Percentiles rank a stretch among this genome's conserved stretches.
phyloP scores from a whole-genome alignment of 345 rosid species.

The Gynandropsis gynandra region DNA sequence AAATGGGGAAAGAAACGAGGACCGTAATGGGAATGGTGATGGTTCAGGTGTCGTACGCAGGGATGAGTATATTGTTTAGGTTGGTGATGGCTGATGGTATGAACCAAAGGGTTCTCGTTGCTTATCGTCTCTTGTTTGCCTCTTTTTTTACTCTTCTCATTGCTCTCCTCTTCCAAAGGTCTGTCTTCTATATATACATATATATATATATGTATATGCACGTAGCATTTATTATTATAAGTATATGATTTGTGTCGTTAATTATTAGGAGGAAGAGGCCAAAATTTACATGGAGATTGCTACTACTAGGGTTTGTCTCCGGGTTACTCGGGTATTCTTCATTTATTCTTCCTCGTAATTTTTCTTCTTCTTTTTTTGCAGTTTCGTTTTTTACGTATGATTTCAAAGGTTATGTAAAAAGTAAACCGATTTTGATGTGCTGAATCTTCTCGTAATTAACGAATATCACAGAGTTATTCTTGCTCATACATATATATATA shows the following conservation, averaged over 20 bases:
- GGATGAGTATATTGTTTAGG: conserved; percentile 31
- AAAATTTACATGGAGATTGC: conserved; percentile 38
- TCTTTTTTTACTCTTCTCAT: conserved; percentile 28
- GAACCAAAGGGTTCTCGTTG: conserved; percentile 29
- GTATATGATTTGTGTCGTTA: neutral
- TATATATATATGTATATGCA: neutral
- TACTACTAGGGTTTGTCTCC: conserved; percentile 38
- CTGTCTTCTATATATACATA: neutral
- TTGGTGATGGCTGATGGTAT: conserved; percentile 32
- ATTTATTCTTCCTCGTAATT: neutral
- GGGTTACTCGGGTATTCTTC: conserved; percentile 40
- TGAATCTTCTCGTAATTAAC: too few species aligned
- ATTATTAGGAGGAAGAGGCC: conserved; percentile 38
- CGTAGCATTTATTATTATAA: too few species aligned
- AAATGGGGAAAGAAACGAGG: conserved; percentile 24
- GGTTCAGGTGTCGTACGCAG: conserved; percentile 30
- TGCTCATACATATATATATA: too few species aligned
- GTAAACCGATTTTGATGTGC: too few species aligned
- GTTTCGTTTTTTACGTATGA: neutral
- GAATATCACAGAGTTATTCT: too few species aligned
- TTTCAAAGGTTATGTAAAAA: too few species aligned
- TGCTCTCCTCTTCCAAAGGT: conserved; percentile 38
- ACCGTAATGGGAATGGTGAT: conserved; percentile 28
- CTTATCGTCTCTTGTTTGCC: conserved; percentile 36
- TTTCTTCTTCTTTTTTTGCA: neutral